phyloP scores from a whole-genome alignment of 345 rosid genomes.

The Sisymbrium altissimum region DNA sequence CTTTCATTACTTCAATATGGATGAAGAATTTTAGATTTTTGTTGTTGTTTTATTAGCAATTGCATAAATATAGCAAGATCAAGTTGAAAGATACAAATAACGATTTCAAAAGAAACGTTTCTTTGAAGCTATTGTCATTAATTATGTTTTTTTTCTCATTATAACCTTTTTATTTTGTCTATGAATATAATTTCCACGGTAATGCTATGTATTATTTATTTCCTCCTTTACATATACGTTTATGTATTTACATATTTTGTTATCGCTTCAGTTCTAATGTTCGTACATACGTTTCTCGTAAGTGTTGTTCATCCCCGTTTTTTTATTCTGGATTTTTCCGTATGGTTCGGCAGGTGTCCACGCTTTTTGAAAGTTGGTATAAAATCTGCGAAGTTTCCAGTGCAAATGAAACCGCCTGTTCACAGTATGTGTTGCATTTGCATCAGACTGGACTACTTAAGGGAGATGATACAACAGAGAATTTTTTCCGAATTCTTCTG shows the following conservation, averaged over 20 bases:
- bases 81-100: background rate
- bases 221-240: background rate
- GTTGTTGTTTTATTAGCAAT: background rate
- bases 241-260: background rate
- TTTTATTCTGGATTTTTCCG: background rate
- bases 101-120: background rate
- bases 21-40: background rate
- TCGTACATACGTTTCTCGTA: background rate
- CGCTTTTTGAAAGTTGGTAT: slow-evolving; percentile 73
- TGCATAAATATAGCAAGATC: background rate
- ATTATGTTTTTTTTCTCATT: background rate
- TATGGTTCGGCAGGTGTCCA: slow-evolving; percentile 51
- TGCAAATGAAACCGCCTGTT: slow-evolving; percentile 62
- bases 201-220: background rate
- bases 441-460: slow-evolving; percentile 78
- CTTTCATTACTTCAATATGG: background rate
- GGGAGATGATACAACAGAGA: slow-evolving; percentile 83
- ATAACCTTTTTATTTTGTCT: background rate
- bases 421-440: slow-evolving; percentile 63
- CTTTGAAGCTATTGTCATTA: background rate
- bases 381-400: slow-evolving; percentile 74
- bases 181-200: background rate
- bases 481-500: slow-evolving; percentile 73
- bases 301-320: background rate
- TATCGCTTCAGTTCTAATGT: slow-evolving; percentile 13